Conservation (phyloP, 306 rosid genomes). For the Inga laurina region DNA sequence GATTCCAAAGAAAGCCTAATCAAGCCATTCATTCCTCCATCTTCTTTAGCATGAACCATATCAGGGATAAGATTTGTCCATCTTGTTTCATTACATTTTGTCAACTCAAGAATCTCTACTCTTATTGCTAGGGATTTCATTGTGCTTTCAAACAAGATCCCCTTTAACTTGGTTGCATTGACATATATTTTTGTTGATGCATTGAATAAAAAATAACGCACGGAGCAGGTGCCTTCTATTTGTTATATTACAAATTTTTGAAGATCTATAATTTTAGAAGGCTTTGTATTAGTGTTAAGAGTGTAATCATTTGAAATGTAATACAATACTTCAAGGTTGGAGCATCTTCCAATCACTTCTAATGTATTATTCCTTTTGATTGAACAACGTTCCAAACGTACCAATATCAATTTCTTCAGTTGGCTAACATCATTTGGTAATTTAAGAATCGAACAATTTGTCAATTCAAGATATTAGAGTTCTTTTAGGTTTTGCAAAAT, state of each 20-base stretch:
- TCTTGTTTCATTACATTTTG: neutral
- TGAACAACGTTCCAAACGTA: conserved; percentile 9
- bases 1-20: neutral
- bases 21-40: neutral
- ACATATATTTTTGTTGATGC: conserved; percentile 9
- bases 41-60: neutral
- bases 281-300: neutral
- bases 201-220: neutral
- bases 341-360: conserved; percentile 28
- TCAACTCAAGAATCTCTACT: conserved; percentile 5
- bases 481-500: conserved; percentile 2
- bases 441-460: conserved; percentile 11
- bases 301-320: no score
- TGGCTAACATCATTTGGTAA: conserved; percentile 11
- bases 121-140: neutral
- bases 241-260: conserved; percentile 22
- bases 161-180: neutral
- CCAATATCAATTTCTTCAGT: conserved; percentile 23
- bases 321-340: conserved; percentile 27
- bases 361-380: conserved; percentile 6
- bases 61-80: conserved; percentile 26
- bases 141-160: neutral
- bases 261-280: neutral
- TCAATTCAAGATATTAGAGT: conserved; percentile 9
- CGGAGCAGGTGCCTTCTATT: neutral